A percentile compares a stretch with the other conserved stretches of the same genome.
phyloP scores from a whole-genome alignment of 306 rosid genomes.

The Leucaena leucocephala region DNA sequence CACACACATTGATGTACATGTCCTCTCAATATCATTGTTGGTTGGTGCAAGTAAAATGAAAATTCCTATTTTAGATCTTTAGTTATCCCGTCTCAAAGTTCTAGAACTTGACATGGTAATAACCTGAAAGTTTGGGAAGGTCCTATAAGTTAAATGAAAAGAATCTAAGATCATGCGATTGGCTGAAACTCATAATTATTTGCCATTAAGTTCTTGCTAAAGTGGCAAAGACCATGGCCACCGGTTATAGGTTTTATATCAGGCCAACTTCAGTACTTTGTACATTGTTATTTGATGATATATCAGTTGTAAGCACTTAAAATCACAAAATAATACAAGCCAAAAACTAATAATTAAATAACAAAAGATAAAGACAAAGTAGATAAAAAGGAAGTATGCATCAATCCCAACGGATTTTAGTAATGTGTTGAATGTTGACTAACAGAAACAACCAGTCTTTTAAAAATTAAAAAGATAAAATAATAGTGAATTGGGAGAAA shows the following conservation, averaged over 20 bases:
- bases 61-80: slow-evolving; percentile 6
- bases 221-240: slow-evolving; percentile 21
- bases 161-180: background rate
- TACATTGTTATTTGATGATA: background rate
- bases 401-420: background rate
- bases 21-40: slow-evolving; percentile 5
- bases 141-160: slow-evolving; percentile 7
- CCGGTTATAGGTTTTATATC: background rate
- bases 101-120: slow-evolving; percentile 9
- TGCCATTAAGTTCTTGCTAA: background rate
- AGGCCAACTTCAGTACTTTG: slow-evolving; percentile 14
- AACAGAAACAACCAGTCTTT: background rate
- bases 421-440: background rate
- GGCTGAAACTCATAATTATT: slow-evolving; percentile 14
- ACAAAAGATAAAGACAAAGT: background rate
- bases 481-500: background rate
- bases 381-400: background rate
- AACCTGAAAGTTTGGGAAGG: slow-evolving; percentile 2
- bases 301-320: slow-evolving; percentile 9
- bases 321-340: slow-evolving; percentile 20
- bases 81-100: slow-evolving; percentile 24
- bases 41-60: slow-evolving; percentile 1
- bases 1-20: background rate
- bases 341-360: background rate
- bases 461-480: background rate